Base-by-base conservation (phyloP, 495 filamentous ascomycete genomes). In the Talaromyces wortmannii region DNA sequence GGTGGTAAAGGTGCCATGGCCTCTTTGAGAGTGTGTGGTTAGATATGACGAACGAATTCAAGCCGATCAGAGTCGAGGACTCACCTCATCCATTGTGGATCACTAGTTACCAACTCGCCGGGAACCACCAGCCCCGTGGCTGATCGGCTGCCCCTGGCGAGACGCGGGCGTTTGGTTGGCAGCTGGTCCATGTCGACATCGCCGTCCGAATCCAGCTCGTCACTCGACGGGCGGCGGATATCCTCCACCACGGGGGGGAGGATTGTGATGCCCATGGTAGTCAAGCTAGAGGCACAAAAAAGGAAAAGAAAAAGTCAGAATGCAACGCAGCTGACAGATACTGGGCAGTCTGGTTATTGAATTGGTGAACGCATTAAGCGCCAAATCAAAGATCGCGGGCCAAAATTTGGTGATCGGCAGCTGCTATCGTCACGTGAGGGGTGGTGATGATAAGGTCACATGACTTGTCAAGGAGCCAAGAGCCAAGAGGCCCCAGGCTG, bases 11-110 rank as follows among this genome's bases (percentile, higher is more conserved):
- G 91, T 95, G 51, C 90, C 90, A 71, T 95, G 90, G 63, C 90
- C 90, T 73, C 85, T 88, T 62, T 30, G 52, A 33, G 48, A 30
- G 15, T 30, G 42, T 66, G 18, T 17, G 52, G 31, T 40, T 42
- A 17, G 31, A n/a, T 10, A 30, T 36, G 56, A 66, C 32, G 55
- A 62, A 6, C 36, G 8, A 40, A 40, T 40, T 40, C 36, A 40
- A 5, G 8, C 36, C 36, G 8, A 40, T 40, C n/a, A n/a, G n/a
- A n/a, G n/a, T n/a, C n/a, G n/a, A 56, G 57, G 4, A 70, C 77
- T 52, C 70, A 89, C 83, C 90, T 83, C 90, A 98, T 98, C 91
- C 91, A 97, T 77, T 97, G 92, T 6, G 91, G 86, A 70, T 96
- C 91, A 60, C 82, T 76, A 18, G 94, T 97, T 45, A 98, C 87